phyloP scores from a whole-genome alignment of 2,329 filamentous ascomycete genomes.

The Aschersonia sp. region DNA sequence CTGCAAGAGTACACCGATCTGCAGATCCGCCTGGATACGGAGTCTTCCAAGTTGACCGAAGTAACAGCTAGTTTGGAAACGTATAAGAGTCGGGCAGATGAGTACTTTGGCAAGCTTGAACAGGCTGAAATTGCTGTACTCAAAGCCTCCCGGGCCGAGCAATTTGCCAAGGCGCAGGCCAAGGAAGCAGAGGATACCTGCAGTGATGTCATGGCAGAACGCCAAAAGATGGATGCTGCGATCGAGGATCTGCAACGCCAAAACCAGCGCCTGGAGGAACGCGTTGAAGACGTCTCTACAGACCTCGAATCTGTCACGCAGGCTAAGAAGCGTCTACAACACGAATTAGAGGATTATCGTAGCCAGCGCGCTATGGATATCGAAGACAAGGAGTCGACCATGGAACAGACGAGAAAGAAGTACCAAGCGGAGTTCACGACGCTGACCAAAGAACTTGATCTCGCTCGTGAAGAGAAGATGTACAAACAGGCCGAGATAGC shows the following conservation, averaged over 20 bases:
- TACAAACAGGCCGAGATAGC: conserved; percentile 79
- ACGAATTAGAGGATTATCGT: conserved; percentile 94
- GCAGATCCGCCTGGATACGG: conserved; percentile 82
- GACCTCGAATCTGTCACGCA: conserved; percentile 77
- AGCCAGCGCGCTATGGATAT: conserved; percentile 91
- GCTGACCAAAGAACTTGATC: conserved; percentile 80
- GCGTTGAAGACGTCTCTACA: conserved; percentile 78
- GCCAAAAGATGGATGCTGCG: conserved; percentile 73
- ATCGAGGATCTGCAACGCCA: conserved; percentile 85
- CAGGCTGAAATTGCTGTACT: conserved; percentile 92
- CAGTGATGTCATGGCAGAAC: conserved; percentile 78
- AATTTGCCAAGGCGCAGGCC: conserved; percentile 82
- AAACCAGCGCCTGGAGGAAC: conserved; percentile 80
- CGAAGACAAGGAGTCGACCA: conserved; percentile 87
- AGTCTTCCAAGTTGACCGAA: conserved; percentile 73
- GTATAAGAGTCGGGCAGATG: conserved; percentile 85
- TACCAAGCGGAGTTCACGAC: conserved; percentile 88
- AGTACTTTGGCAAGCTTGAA: conserved; percentile 94
- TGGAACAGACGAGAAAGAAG: conserved; percentile 96
- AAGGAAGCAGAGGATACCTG: conserved; percentile 85
- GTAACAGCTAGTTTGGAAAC: conserved; percentile 70
- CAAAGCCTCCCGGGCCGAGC: conserved; percentile 80
- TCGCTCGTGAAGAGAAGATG: conserved; percentile 77
- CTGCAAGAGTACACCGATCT: conserved; percentile 86
- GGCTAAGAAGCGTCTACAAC: conserved; percentile 85